These are phyloP conservation scores for Lodderomyces margitis DNA, from an alignment of 1,139 yeast genomes.

Conservation along the genomic window DNA sequence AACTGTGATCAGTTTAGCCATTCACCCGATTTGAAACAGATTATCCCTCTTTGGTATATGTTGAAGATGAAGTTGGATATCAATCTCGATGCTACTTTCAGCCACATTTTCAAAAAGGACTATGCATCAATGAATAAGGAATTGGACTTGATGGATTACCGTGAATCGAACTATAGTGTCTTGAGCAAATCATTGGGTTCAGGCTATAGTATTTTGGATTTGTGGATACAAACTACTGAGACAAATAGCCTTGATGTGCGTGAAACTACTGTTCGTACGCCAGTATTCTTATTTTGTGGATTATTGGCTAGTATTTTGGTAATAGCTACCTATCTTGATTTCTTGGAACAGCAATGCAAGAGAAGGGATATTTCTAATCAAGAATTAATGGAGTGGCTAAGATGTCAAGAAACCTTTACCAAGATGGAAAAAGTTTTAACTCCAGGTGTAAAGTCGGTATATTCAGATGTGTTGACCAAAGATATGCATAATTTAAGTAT, in stretches of 20 bases:
- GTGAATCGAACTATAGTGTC: conserved; percentile 53
- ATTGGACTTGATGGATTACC: conserved; percentile 30
- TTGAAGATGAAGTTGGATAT: conserved; percentile 64
- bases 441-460: conserved; percentile 29
- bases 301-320: conserved; percentile 59
- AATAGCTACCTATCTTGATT: conserved; percentile 58
- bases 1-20: conserved; percentile 49
- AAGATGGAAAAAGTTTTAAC: conserved; percentile 52
- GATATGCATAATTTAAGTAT: conserved; percentile 6
- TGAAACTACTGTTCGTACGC: conserved; percentile 65
- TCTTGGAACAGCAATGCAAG: conserved; percentile 42
- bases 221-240: conserved; percentile 70
- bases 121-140: conserved; percentile 63
- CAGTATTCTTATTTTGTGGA: conserved; percentile 70
- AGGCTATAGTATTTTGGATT: conserved; percentile 56
- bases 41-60: conserved; percentile 61
- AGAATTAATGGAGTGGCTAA: conserved; percentile 50
- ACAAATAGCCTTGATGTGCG: conserved; percentile 56
- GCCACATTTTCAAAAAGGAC: conserved; percentile 57
- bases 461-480: conserved; percentile 53
- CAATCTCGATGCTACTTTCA: conserved; percentile 55
- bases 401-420: conserved; percentile 49
- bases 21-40: conserved; percentile 57
- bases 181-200: conserved; percentile 56
- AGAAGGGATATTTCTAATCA: conserved; percentile 33